Evolutionary conservation across 805 yeast genomes (phyloP), one percentile per base, ranked within the genome.

Genomic region (Cyberlindnera mrakii): DNA sequence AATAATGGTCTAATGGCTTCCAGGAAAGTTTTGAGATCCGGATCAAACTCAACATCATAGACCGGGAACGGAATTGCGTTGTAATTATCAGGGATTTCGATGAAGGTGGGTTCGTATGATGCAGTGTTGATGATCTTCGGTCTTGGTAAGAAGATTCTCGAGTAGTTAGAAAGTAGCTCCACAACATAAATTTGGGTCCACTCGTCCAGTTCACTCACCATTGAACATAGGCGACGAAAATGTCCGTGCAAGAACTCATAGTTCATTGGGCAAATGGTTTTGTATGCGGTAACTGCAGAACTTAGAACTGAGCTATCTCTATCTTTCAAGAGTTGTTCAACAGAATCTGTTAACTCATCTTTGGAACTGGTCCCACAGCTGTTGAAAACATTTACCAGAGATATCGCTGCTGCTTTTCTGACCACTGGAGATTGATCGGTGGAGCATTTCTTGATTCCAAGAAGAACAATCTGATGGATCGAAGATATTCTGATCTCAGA

Each of bases 401-500:
- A 85, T 38, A 83, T 71, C 2, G 91, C 89, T 2, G 91, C 77
- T 2, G 95, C 83, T 30, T 82, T 67, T 49, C 98, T 73, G 3
- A 93, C 99, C 14, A 74, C 58, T 0, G 96, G 80, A 8, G 93
- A 80, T 3, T 80, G 71, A 57, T 93, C 99, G 8, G 72, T 63
- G 3, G 76, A 63, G 6, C 84, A 71, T 54, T 85, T 77, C 49
- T 81, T 81, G 49, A 91, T 70, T 30, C 93, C 84, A 33, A 89
- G 69, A 5, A 82, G 58, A 14, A 89, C 71, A 37, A 93, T 86
- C 0, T 96, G 93, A 17, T 82, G 73, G 33, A 93, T 82, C 7
- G 91, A 85, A 2, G 86, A 77, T 16, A 91, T 85, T 37, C 80
- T 73, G 44, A 93, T 82, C n/a, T 91, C 90, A 2, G 93, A 79